Evolutionary conservation across 2,329 filamentous ascomycete species (phyloP).

Genomic region (Tolypocladium paradoxum): DNA sequence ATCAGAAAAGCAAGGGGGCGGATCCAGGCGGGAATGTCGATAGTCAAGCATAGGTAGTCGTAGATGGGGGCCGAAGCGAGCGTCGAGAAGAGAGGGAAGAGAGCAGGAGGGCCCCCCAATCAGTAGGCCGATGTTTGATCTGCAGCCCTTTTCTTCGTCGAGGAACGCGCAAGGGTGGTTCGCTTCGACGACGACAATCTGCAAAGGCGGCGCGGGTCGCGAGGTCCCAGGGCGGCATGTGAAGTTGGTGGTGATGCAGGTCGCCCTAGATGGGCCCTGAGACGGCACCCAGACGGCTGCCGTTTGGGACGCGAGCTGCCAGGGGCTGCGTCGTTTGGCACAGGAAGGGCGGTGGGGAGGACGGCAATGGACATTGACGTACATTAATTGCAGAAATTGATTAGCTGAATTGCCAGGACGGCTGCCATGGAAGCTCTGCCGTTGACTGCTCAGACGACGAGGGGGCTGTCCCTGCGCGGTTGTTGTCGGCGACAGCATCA

Average conservation of each 20-base stretch:
- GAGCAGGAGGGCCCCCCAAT: background rate
- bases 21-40: background rate
- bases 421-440: background rate
- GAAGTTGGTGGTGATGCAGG: background rate
- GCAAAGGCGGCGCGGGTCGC: background rate
- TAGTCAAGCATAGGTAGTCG: background rate
- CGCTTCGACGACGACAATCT: background rate
- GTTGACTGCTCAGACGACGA: background rate
- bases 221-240: background rate
- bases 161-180: background rate
- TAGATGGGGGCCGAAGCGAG: background rate
- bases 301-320: conserved; percentile 12
- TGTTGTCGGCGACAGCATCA: background rate
- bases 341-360: background rate
- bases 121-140: background rate
- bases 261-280: conserved; percentile 10
- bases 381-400: background rate
- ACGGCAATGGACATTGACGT: background rate
- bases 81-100: background rate
- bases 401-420: background rate
- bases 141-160: background rate
- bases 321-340: background rate
- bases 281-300: conserved; percentile 17
- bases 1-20: background rate
- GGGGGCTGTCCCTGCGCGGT: no score